These are phyloP conservation scores for Aspergillus novoparasiticus DNA, from an alignment of 2,329 filamentous ascomycete species.

Conservation along the genomic window DNA sequence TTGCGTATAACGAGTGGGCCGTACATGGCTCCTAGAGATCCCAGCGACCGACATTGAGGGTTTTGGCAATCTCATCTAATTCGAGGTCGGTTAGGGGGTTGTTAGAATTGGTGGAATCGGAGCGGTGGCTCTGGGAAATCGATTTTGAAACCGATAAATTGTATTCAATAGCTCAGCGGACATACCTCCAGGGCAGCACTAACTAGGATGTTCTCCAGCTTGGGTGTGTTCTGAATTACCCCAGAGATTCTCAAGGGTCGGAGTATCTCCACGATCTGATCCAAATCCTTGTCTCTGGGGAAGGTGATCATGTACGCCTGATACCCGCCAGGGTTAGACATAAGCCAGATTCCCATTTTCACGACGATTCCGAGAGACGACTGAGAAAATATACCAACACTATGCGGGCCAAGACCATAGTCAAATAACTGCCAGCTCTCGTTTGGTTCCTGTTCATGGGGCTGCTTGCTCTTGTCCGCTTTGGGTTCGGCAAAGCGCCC, in stretches of 20 bases:
- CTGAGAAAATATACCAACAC: slow-evolving; percentile 54
- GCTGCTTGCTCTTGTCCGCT: background rate
- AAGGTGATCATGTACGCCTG: slow-evolving; percentile 51
- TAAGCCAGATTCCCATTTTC: slow-evolving; percentile 59
- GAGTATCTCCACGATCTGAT: slow-evolving; percentile 43
- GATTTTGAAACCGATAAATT: background rate
- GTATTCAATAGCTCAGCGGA: background rate
- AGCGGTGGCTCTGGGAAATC: background rate
- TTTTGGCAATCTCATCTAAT: slow-evolving; percentile 44
- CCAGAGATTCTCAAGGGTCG: slow-evolving; percentile 33
- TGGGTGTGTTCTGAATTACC: slow-evolving; percentile 53
- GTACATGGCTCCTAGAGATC: slow-evolving; percentile 55
- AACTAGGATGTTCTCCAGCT: slow-evolving; percentile 49
- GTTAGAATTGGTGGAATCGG: slow-evolving; percentile 23
- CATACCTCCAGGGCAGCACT: slow-evolving; percentile 37
- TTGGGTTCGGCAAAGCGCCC: slow-evolving; percentile 38
- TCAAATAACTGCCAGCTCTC: slow-evolving; percentile 49
- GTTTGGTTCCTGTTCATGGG: slow-evolving; percentile 19
- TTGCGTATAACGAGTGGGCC: slow-evolving; percentile 36
- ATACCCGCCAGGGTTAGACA: slow-evolving; percentile 56
- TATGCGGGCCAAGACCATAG: slow-evolving; percentile 44
- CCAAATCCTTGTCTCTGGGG: slow-evolving; percentile 52
- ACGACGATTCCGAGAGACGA: slow-evolving; percentile 56
- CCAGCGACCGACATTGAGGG: slow-evolving; percentile 51
- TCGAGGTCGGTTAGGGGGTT: slow-evolving; percentile 43